Conservation (phyloP, 1,139 yeast species). For the Insectozyma bohioensis region DNA sequence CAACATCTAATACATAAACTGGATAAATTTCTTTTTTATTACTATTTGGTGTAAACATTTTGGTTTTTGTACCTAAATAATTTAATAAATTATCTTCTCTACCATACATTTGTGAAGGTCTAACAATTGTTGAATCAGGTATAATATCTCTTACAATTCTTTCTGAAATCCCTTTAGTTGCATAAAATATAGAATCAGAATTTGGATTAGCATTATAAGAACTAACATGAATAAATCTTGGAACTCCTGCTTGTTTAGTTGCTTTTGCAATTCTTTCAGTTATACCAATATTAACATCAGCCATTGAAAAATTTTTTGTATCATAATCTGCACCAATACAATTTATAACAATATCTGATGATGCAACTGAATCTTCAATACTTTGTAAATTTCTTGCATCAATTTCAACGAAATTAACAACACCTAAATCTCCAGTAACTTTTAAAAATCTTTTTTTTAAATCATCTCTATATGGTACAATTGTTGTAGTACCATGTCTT, state of each 20-base stretch:
- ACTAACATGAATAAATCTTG: constrained; percentile 78
- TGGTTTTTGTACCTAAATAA: constrained; percentile 55
- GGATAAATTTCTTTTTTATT: constrained; percentile 68
- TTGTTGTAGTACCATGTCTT: constrained; percentile 75
- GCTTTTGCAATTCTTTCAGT: constrained; percentile 78
- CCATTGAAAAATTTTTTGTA: constrained; percentile 80
- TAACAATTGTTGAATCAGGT: constrained; percentile 80
- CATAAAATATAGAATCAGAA: constrained; percentile 68
- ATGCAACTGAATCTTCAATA: constrained; percentile 75
- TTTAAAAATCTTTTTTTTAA: constrained; percentile 77
- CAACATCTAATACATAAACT: constrained; percentile 77
- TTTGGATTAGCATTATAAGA: constrained; percentile 73
- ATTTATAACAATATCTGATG: constrained; percentile 82
- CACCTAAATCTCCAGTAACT: constrained; percentile 86
- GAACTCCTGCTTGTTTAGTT: constrained; percentile 68
- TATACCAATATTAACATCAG: constrained; percentile 79
- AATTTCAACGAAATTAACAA: constrained; percentile 79
- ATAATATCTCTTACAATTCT: constrained; percentile 62
- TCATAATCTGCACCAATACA: constrained; percentile 75
- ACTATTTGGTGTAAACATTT: constrained; percentile 64
- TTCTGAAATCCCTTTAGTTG: constrained; percentile 83
- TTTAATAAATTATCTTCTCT: constrained; percentile 72
- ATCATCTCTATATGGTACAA: constrained; percentile 80
- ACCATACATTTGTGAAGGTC: constrained; percentile 84
- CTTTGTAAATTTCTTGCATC: constrained; percentile 78